Conservation (phyloP, 441 rosid species). For the Eruca vesicaria region DNA sequence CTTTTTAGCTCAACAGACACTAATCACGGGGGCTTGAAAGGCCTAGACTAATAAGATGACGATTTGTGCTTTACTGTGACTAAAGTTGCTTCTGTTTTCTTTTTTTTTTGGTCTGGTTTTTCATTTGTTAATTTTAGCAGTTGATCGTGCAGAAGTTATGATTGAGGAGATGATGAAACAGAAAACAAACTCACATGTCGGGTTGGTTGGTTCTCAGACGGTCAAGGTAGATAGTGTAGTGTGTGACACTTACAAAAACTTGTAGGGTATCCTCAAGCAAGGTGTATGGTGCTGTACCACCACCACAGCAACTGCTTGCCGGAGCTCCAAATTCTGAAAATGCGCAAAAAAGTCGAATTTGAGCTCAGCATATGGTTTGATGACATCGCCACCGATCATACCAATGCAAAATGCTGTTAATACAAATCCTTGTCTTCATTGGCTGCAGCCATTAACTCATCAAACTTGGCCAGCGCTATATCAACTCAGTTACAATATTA, state of each 20-base stretch:
- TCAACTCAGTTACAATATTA: too few relatives aligned
- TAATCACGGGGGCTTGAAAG: neutral
- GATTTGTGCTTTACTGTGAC: neutral
- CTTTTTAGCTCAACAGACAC: conserved; percentile 5
- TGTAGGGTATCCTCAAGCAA: conserved; percentile 70
- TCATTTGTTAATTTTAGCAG: conserved; percentile 60
- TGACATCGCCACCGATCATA: conserved; percentile 35
- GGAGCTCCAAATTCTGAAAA: conserved; percentile 44
- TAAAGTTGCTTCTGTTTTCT: too few relatives aligned
- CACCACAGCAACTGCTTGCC: conserved; percentile 68
- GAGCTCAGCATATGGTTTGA: conserved; percentile 33
- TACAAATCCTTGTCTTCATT: too few relatives aligned
- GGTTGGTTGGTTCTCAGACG: conserved; percentile 33
- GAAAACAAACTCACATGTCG: conserved; percentile 47
- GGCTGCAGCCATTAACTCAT: too few relatives aligned
- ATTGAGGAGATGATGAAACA: conserved; percentile 94
- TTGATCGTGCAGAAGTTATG: conserved; percentile 90
- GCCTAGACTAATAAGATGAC: too few relatives aligned
- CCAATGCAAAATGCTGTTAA: conserved; percentile 36
- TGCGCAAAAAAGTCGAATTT: conserved; percentile 39
- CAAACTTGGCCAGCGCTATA: too few relatives aligned
- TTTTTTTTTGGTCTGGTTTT: conserved; percentile 2
- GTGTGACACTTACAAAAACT: conserved; percentile 30
- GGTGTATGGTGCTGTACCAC: conserved; percentile 88
- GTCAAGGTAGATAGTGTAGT: conserved; percentile 36